A percentile compares a stretch with the other conserved stretches of the same genome.
Conservation (phyloP, 306 rosid species). For the Biancaea sappan region DNA sequence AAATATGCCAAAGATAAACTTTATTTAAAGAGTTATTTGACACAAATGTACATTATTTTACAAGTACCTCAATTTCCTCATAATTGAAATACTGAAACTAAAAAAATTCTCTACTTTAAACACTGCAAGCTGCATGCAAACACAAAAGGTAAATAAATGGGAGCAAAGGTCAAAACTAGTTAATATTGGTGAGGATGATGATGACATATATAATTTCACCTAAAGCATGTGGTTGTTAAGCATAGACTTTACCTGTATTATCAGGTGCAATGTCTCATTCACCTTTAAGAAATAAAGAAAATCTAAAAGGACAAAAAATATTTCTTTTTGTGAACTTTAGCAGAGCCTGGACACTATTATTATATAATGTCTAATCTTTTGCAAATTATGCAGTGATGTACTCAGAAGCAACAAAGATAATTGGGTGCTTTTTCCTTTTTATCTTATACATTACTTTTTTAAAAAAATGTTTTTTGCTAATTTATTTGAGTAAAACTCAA, state of each 20-base stretch:
- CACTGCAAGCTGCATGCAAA: too few species aligned
- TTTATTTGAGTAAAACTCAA: constrained; percentile 44
- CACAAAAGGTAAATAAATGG: neutral
- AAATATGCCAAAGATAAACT: too few species aligned
- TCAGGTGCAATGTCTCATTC: constrained; percentile 37
- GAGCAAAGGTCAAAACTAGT: constrained; percentile 20
- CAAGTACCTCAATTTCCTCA: too few species aligned
- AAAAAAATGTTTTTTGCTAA: constrained; percentile 2
- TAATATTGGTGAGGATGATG: constrained; percentile 8
- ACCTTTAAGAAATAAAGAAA: constrained; percentile 35
- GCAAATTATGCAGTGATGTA: constrained; percentile 45
- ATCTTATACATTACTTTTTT: constrained; percentile 8
- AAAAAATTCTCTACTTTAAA: too few species aligned
- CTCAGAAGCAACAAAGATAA: constrained; percentile 41
- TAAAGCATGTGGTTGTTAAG: constrained; percentile 40
- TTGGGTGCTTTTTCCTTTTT: constrained; percentile 36
- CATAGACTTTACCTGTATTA: constrained; percentile 24
- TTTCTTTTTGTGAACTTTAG: constrained; percentile 45
- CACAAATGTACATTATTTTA: too few species aligned
- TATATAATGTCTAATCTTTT: constrained; percentile 38
- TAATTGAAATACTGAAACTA: too few species aligned
- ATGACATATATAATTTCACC: constrained; percentile 21
- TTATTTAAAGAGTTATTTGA: too few species aligned
- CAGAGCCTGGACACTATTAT: constrained; percentile 38
- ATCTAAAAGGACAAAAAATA: too few species aligned